A percentile compares a stretch with the other conserved stretches of the same genome.
Conservation (phyloP, 306 rosid genomes). For the Comarum palustre region DNA sequence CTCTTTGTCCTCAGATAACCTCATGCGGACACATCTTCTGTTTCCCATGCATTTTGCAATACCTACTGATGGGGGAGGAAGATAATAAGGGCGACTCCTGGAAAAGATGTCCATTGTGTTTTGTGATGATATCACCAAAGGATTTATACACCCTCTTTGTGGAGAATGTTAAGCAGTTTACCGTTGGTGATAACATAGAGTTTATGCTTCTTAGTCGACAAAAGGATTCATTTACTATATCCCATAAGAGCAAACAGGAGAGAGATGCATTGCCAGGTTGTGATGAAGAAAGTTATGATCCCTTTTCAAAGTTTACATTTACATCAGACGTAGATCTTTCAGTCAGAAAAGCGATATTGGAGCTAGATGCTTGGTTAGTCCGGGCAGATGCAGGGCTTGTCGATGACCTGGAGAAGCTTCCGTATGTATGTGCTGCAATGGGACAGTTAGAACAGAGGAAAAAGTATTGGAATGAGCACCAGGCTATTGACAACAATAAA, state of each 20-base stretch:
- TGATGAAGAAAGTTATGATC: slow-evolving; percentile 44
- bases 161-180: slow-evolving; percentile 64
- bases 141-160: slow-evolving; percentile 76
- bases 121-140: slow-evolving; percentile 76
- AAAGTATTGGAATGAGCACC: slow-evolving; percentile 73
- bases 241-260: slow-evolving; percentile 47
- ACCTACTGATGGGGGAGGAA: slow-evolving; percentile 81
- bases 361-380: slow-evolving; percentile 89
- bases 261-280: slow-evolving; percentile 27
- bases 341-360: slow-evolving; percentile 70
- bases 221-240: slow-evolving; percentile 56
- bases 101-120: slow-evolving; percentile 93
- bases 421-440: slow-evolving; percentile 92
- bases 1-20: slow-evolving; percentile 90
- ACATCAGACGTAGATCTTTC: slow-evolving; percentile 88
- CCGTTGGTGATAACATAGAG: slow-evolving; percentile 63
- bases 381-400: slow-evolving; percentile 85
- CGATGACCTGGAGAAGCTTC: slow-evolving; percentile 91
- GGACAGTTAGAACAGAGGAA: slow-evolving; percentile 82
- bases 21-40: slow-evolving; percentile 95
- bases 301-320: slow-evolving; percentile 77
- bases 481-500: slow-evolving; percentile 31
- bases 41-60: slow-evolving; percentile 85
- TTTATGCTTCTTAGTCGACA: slow-evolving; percentile 63
- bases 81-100: slow-evolving; percentile 89